Evolutionary conservation across 2,329 filamentous ascomycete genomes (phyloP).

Genomic region (Bimuria novae-zelandiae): DNA sequence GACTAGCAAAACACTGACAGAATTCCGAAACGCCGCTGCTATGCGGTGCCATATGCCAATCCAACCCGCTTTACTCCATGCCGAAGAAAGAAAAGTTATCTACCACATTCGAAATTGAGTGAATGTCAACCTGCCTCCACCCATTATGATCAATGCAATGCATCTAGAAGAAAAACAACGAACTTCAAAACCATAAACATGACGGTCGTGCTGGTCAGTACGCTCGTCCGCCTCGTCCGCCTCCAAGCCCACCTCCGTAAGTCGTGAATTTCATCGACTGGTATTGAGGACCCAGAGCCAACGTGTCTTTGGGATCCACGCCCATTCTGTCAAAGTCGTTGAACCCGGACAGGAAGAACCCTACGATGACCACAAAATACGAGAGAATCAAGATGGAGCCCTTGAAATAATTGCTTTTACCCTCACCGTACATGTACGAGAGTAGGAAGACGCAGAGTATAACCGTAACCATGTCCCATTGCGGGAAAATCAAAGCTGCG

Average conservation of each 20-base stretch:
- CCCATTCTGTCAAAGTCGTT: slow-evolving; percentile 55
- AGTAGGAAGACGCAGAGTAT: slow-evolving; percentile 95
- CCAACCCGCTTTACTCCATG: neutral
- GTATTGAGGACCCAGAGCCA: slow-evolving; percentile 36
- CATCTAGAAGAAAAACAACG: neutral
- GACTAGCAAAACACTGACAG: neutral
- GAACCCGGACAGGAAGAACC: slow-evolving; percentile 84
- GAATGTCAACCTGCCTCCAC: neutral
- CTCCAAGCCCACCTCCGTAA: slow-evolving; percentile 26
- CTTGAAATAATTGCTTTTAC: slow-evolving; percentile 99
- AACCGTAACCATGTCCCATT: slow-evolving; percentile 98
- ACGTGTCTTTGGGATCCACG: slow-evolving; percentile 40
- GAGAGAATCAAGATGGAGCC: slow-evolving; percentile 91
- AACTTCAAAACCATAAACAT: neutral
- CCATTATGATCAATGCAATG: slow-evolving; percentile 2
- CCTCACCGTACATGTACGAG: slow-evolving; percentile 97
- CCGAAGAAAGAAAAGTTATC: neutral
- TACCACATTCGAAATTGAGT: neutral
- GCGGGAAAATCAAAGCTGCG: slow-evolving; percentile 85
- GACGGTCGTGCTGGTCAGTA: slow-evolving; percentile 12
- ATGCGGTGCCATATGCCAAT: slow-evolving; percentile 16
- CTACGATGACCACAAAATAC: slow-evolving; percentile 88
- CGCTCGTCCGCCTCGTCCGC: slow-evolving; percentile 29
- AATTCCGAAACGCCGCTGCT: slow-evolving; percentile 17
- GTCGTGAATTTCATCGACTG: slow-evolving; percentile 45